Evolutionary conservation across 1,139 yeast genomes (phyloP), one percentile per base, ranked within the genome.

Genomic region (Kodamaea ohmeri): DNA sequence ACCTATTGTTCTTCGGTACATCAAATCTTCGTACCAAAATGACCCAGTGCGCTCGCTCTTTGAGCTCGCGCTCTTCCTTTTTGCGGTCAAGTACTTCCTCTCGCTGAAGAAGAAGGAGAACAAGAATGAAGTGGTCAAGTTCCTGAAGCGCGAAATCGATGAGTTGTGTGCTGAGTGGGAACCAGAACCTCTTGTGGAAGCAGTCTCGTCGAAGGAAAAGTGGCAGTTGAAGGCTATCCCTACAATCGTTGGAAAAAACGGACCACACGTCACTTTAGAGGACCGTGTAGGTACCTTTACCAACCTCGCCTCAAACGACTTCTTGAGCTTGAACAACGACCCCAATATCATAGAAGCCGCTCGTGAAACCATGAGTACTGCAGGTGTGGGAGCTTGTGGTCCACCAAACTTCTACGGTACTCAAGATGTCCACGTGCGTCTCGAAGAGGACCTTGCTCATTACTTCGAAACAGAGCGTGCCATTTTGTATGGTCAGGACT

Each of bases 381-480:
- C 85, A 41, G 99, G 99, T 55, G 97, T 92, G 36, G 98, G 99
- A 46, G 94, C 97, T 1, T 92, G 99, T 69, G 97, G 97, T 20
- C 97, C 99, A 2, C 96, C 97, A 30, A 95, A 95, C 43, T 92
- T 92, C 53, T 92, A 90, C 61, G 99, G 98, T 44, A 85, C 92
- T 47, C 97, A 89, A 61, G 97, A 89, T 57, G 89, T 83, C 25
- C 98, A 92, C 55, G 83, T 82, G 42, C 72, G 83, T 51, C 72
- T 88, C 46, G 96, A 90, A 59, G 80, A 80, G 51, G 83, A 80
- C 48, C 65, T 92, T 47, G 80, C 96, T 6, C 60, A 65, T 26
- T 92, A 80, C 53, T 75, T 90, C 47, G 89, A 84, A 18, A 74
- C 87, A 5, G 95, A 87, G 47, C 76, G 76, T 42, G 81, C 89